phyloP scores from a whole-genome alignment of 1,139 yeast species.

The Yamadazyma atmosphaerica region DNA sequence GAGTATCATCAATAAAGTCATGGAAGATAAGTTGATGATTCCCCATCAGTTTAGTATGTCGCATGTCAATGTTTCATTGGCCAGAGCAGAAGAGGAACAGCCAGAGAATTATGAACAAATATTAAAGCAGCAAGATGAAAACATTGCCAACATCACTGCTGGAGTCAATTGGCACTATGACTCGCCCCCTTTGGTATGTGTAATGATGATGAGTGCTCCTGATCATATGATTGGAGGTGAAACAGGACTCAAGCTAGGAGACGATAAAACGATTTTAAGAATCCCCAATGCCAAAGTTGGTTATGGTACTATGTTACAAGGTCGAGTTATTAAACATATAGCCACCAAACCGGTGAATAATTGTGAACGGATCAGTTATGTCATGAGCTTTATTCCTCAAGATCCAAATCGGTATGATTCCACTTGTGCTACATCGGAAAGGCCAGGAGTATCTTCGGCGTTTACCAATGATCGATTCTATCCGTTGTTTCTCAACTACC shows the following conservation, averaged over 20 bases:
- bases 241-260: conserved; percentile 30
- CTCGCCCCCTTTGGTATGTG: conserved; percentile 33
- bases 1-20: conserved; percentile 21
- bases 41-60: conserved; percentile 24
- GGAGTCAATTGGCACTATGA: conserved; percentile 30
- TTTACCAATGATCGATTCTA: conserved; percentile 40
- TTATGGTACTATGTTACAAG: conserved; percentile 50
- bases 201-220: conserved; percentile 33
- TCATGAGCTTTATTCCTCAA: conserved; percentile 43
- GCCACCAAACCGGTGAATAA: conserved; percentile 31
- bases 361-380: conserved; percentile 36
- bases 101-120: conserved; percentile 12
- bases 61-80: conserved; percentile 29
- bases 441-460: conserved; percentile 37
- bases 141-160: conserved; percentile 10
- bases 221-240: conserved; percentile 35
- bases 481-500: conserved; percentile 43
- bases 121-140: conserved; percentile 13
- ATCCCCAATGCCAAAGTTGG: conserved; percentile 17
- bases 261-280: conserved; percentile 15
- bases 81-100: conserved; percentile 10
- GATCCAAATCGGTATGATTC: conserved; percentile 37
- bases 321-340: conserved; percentile 25
- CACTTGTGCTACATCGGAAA: conserved; percentile 39
- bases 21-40: conserved; percentile 21